phyloP scores from a whole-genome alignment of 441 rosid species.

The Omphalea diandra region DNA sequence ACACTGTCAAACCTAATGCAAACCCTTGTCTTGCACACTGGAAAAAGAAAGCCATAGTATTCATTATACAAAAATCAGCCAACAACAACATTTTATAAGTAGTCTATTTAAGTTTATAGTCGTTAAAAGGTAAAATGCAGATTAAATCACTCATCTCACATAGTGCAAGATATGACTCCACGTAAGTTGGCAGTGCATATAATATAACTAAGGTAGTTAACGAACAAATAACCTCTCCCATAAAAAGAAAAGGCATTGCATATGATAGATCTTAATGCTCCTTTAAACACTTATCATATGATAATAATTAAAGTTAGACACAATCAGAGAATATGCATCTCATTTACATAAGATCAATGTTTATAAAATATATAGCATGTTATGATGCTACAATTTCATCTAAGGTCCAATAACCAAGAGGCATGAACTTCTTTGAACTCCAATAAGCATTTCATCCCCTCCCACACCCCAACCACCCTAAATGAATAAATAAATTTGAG shows the following conservation, averaged over 20 bases:
- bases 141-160: background rate
- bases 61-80: constrained; percentile 7
- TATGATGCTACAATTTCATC: background rate
- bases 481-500: background rate
- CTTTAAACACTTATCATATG: background rate
- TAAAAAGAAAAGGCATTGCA: background rate
- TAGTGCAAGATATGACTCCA: background rate
- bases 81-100: background rate
- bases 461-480: no score
- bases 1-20: constrained; percentile 79
- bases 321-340: no score
- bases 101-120: background rate
- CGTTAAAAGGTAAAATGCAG: constrained; percentile 2
- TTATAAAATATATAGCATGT: no score
- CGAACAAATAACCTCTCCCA: background rate
- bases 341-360: no score
- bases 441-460: background rate
- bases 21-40: constrained; percentile 98
- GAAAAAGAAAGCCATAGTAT: constrained; percentile 20
- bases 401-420: background rate
- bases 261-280: background rate
- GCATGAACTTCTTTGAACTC: background rate
- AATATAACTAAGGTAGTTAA: no score
- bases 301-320: background rate
- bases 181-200: no score